Evolutionary conservation across 306 rosid genomes (phyloP), one percentile per base, ranked within the genome.

Genomic region (Casuarina cunninghamiana): DNA sequence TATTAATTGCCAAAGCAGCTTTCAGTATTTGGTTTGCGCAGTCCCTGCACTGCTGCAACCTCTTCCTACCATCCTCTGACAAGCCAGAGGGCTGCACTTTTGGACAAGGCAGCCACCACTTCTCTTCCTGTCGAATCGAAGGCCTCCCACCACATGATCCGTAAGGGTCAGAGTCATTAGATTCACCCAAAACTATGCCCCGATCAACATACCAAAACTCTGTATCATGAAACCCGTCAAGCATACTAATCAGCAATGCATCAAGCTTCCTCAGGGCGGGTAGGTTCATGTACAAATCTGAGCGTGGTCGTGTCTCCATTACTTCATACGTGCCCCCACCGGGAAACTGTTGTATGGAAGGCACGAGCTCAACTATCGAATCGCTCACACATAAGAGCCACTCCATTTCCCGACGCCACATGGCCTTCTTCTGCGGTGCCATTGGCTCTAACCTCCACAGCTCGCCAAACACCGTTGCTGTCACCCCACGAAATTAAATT

Each of bases 51-150:
- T 94, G 96, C 88, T 91, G 98, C 90, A 94, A 79, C 86, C 90
- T 89, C 81, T 94, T 94, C 88, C 98, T 85, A 15, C 87, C 83
- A 62, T 85, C 93, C 71, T 81, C 90, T 0, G 89, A 88, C 85
- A 94, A 76, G 26, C 97, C 98, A 81, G 79, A 85, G 2, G 93
- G 88, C 0, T 91, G 97, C 75, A 94, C 86, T 85, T 94, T 94
- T 2, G 98, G 98, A 75, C 90, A 89, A 4, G 98, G 98, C 74
- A 94, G 91, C 98, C 98, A 94, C 98, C 98, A 94, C 79, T 94
- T 94, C 82, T 92, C 98, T 77, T 94, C 98, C 70, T 94, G 98
- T 88, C 98, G 81, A 66, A 92, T 85, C 7, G 97, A 94, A 79
- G 94, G 97, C 83, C 97, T 90, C 53, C 91, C 93, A 81, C 76